Evolutionary conservation across 768 basidiomycete genomes (phyloP).

Genomic region (Xanthoconium stramineum): DNA sequence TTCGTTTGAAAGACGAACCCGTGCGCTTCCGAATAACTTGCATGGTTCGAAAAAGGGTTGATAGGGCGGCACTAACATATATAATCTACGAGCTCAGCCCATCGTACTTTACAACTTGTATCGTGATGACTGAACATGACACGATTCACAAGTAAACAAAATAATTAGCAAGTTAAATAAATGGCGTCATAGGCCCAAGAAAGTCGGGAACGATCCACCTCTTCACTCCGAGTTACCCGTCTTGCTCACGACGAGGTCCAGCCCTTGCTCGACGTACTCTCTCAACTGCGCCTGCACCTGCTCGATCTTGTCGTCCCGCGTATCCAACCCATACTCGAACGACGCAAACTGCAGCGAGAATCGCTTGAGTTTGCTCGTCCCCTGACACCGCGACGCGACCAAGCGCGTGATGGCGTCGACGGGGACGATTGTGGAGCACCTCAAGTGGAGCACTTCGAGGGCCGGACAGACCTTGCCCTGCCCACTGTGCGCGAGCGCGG

Average conservation of each 20-base stretch:
- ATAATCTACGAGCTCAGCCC: too few relatives aligned
- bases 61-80: too few relatives aligned
- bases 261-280: constrained; percentile 20
- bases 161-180: too few relatives aligned
- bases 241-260: constrained; percentile 25
- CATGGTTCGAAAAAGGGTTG: too few relatives aligned
- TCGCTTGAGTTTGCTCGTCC: constrained; percentile 9
- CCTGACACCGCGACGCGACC: constrained; percentile 23
- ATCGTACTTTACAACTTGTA: too few relatives aligned
- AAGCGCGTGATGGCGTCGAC: constrained; percentile 22
- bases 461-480: constrained; percentile 16
- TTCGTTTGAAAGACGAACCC: too few relatives aligned
- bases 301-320: constrained; percentile 26
- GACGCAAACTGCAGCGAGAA: constrained; percentile 26
- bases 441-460: constrained; percentile 23
- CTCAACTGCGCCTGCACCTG: constrained; percentile 12
- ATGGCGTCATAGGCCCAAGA: neutral
- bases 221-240: constrained; percentile 13
- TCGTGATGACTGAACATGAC: neutral
- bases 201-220: too few relatives aligned
- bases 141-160: too few relatives aligned
- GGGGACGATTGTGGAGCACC: constrained; percentile 25
- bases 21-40: too few relatives aligned
- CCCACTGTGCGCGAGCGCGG: constrained; percentile 16
- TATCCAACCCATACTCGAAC: constrained; percentile 30